phyloP scores from a whole-genome alignment of 257 asterid species.

The Solanum bulbocastanum region DNA sequence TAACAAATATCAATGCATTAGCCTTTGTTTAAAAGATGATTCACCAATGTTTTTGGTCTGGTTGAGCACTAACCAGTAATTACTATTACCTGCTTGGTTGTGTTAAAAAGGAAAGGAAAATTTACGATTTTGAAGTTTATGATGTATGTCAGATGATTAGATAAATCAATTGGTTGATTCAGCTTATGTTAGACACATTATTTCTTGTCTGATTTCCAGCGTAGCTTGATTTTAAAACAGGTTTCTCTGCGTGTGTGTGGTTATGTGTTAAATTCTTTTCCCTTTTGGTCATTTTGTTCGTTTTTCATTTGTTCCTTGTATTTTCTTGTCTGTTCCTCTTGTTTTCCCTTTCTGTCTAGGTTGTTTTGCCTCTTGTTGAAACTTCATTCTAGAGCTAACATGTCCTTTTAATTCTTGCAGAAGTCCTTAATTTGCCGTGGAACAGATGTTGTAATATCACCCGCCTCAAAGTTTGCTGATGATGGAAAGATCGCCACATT shows the following conservation, averaged over 20 bases:
- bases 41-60: not conserved
- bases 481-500: not conserved
- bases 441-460: not conserved
- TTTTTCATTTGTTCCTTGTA: not conserved
- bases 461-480: not conserved
- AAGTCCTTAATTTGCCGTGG: not conserved
- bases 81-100: not conserved
- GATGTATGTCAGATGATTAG: not conserved
- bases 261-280: not conserved
- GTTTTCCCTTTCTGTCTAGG: not conserved
- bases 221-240: not conserved
- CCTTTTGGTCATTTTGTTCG: not conserved
- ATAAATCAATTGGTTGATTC: not conserved
- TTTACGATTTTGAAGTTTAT: not conserved
- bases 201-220: not conserved
- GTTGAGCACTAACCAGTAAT: not conserved
- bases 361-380: not conserved
- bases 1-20: not conserved
- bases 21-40: not conserved
- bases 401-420: not conserved
- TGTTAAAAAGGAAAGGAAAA: not conserved
- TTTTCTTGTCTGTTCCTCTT: not conserved
- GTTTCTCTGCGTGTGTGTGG: not conserved
- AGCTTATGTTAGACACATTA: not conserved
- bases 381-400: not conserved